Conservation (phyloP, 2,329 filamentous ascomycete species). For the Neopestalotiopsis rosae region DNA sequence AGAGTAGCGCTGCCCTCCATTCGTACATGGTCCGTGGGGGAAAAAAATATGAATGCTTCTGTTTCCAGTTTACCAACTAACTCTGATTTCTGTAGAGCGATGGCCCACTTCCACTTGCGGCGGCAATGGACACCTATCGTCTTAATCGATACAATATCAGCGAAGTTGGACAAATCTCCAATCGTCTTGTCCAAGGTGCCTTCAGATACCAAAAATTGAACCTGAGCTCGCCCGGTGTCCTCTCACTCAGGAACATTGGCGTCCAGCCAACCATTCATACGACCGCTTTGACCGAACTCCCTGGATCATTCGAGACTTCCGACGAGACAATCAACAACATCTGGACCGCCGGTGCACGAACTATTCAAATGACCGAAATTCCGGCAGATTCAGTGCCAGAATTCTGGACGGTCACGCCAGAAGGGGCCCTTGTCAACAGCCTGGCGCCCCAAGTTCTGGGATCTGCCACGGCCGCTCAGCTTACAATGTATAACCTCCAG, state of each 20-base stretch:
- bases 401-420: constrained; percentile 32
- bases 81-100: constrained; percentile 29
- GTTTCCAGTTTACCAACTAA: neutral
- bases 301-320: constrained; percentile 36
- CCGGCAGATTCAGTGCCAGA: constrained; percentile 30
- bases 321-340: constrained; percentile 34
- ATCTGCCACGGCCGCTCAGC: constrained; percentile 22
- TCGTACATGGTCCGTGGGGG: constrained; percentile 19
- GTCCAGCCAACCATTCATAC: constrained; percentile 30
- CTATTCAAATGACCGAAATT: constrained; percentile 38
- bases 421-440: constrained; percentile 35
- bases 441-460: constrained; percentile 31
- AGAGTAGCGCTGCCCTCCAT: constrained; percentile 20
- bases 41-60: neutral
- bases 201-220: constrained; percentile 44
- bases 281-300: constrained; percentile 30
- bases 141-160: constrained; percentile 41
- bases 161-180: constrained; percentile 27
- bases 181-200: constrained; percentile 42
- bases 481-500: constrained; percentile 29
- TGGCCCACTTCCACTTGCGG: constrained; percentile 39
- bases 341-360: constrained; percentile 37
- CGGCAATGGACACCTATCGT: constrained; percentile 43
- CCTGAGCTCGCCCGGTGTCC: constrained; percentile 34
- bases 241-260: constrained; percentile 34